These are phyloP conservation scores for Xylariaceae sp. DNA, from an alignment of 2,329 filamentous ascomycete genomes.

Conservation along the genomic window DNA sequence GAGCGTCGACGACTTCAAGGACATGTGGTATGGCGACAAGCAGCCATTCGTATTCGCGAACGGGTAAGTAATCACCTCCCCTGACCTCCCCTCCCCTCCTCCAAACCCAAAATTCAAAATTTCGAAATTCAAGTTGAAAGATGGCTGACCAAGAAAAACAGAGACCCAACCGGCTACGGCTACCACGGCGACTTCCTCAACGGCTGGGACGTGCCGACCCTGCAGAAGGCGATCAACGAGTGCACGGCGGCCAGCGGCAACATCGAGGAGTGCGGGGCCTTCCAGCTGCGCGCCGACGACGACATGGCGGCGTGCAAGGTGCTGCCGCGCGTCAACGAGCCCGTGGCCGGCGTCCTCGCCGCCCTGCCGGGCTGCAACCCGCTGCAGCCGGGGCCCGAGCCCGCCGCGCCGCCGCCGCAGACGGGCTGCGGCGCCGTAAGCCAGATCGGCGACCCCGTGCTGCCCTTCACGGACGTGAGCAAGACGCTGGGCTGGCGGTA, in stretches of 20 bases:
- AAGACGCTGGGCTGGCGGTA: slow-evolving; percentile 54
- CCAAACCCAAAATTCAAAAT: background rate
- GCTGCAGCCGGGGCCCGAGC: slow-evolving; percentile 43
- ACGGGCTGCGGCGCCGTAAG: slow-evolving; percentile 44
- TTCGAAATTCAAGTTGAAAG: background rate
- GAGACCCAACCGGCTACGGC: slow-evolving; percentile 54
- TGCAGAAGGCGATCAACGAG: slow-evolving; percentile 56
- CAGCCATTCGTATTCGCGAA: slow-evolving; percentile 60
- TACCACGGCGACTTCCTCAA: slow-evolving; percentile 66
- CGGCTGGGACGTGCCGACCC: slow-evolving; percentile 59
- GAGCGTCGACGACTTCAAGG: slow-evolving; percentile 56
- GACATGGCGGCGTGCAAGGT: slow-evolving; percentile 53
- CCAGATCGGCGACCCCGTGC: slow-evolving; percentile 45
- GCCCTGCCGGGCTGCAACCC: slow-evolving; percentile 63
- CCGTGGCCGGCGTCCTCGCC: slow-evolving; percentile 48
- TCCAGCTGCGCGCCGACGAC: slow-evolving; percentile 48
- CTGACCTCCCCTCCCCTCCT: background rate
- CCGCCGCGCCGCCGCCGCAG: slow-evolving; percentile 18
- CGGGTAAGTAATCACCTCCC: slow-evolving; percentile 26
- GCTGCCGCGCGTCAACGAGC: slow-evolving; percentile 50
- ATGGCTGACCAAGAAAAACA: slow-evolving; percentile 8
- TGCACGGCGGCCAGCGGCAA: slow-evolving; percentile 53
- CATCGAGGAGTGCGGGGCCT: slow-evolving; percentile 50
- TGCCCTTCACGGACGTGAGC: slow-evolving; percentile 53
- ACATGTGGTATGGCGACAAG: slow-evolving; percentile 49